phyloP scores from a whole-genome alignment of 768 basidiomycete genomes.

The Epithele typhae region DNA sequence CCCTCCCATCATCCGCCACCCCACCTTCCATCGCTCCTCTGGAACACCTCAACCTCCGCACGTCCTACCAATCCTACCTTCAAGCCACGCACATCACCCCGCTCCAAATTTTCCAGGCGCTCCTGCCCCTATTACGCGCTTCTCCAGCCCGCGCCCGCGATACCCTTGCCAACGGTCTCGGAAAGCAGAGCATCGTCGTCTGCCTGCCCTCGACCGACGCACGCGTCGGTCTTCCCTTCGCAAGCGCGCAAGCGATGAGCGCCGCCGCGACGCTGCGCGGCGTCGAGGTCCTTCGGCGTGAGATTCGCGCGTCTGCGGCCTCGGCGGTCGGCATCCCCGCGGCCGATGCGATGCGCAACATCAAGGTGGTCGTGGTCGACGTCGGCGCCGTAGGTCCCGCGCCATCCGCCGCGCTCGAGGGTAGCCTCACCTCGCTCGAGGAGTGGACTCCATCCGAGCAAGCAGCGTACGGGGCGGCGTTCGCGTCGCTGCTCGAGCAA shows the following conservation, averaged over 20 bases:
- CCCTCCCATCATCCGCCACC: constrained; percentile 39
- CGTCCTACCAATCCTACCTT: constrained; percentile 66
- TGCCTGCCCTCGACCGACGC: constrained; percentile 73
- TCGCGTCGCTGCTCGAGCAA: constrained; percentile 44
- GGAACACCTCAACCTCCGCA: constrained; percentile 62
- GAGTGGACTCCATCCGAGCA: constrained; percentile 75
- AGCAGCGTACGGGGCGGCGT: constrained; percentile 67
- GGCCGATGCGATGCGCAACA: constrained; percentile 56
- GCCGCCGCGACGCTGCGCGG: constrained; percentile 69
- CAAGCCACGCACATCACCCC: constrained; percentile 74
- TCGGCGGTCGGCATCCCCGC: constrained; percentile 51
- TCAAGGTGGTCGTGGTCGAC: constrained; percentile 68
- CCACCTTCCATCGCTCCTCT: constrained; percentile 53
- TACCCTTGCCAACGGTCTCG: constrained; percentile 40
- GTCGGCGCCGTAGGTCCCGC: constrained; percentile 52
- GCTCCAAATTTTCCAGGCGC: constrained; percentile 68
- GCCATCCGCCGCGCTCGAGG: constrained; percentile 25
- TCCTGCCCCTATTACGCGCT: constrained; percentile 72
- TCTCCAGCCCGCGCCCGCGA: constrained; percentile 53
- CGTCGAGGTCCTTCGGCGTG: constrained; percentile 69
- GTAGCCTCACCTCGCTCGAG: constrained; percentile 45
- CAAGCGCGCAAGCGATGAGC: constrained; percentile 65
- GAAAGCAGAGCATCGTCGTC: constrained; percentile 51
- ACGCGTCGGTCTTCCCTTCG: constrained; percentile 70
- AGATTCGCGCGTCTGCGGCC: constrained; percentile 54